Evolutionary conservation across 2,329 filamentous ascomycete genomes (phyloP), one percentile per base, ranked within the genome.

Genomic region (Trichoderma sp.): DNA sequence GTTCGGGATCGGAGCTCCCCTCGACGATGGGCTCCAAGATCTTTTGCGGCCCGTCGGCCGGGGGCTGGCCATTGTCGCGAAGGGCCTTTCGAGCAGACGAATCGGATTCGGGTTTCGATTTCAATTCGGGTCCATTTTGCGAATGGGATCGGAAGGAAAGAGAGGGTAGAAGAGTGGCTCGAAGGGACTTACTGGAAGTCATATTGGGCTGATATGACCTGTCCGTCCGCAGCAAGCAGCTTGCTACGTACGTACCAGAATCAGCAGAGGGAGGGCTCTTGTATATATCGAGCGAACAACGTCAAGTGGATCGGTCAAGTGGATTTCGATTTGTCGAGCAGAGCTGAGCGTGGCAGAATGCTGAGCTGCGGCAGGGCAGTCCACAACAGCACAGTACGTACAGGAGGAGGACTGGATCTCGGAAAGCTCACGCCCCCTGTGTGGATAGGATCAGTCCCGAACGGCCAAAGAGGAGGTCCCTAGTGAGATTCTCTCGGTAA

Each of bases 101-200:
- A 28, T 72, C 50, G 58, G 71, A 57, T 20, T 71, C 57, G 69
- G 50, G 7, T 39, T 47, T 68, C 13, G 74, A 73, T 62, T 78
- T 78, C 71, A 78, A 74, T 64, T 78, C 70, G 23, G 71, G 39
- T 28, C 67, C 62, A 57, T 74, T 75, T 58, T 78, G 77, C 71
- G 77, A 74, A 66, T 78, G 76, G 69, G 77, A 76, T 70, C 77
- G 73, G 77, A 76, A 58, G 76, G 59, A 83, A 79, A 74, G 81
- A 80, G 79, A 78, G 74, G 80, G 77, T 74, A 83, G 77, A 68
- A 80, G 75, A 72, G 79, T 78, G 68, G 80, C 79, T 77, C 81
- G 78, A 76, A 80, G 78, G 73, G 81, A 84, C 82, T 84, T 85
- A 82, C 81, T 82, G 76, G 83, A 83, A 78, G 82, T 80, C 83